Percentiles rank a stretch among this genome's conserved stretches.
Conservation (phyloP, 116 monocot genomes). For the Cymodocea nodosa region DNA sequence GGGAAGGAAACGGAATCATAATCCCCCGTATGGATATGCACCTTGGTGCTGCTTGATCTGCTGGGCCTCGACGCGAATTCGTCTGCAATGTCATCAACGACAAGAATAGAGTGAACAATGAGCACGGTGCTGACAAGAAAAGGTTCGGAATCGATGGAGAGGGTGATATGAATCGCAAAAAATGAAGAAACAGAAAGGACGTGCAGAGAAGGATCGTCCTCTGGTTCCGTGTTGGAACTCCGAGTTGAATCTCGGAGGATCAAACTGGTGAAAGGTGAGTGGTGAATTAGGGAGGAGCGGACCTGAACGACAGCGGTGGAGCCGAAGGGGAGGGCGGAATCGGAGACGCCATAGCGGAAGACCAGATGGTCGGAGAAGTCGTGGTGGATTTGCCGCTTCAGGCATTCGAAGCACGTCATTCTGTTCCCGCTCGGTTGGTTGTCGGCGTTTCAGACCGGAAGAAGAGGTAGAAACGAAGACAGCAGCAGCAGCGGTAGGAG, state of each 20-base stretch:
- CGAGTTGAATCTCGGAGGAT: neutral
- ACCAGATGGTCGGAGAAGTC: conserved; percentile 40
- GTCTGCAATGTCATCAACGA: neutral
- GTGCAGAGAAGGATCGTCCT: too few species aligned
- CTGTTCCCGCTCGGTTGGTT: neutral
- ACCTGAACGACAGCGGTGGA: conserved; percentile 73
- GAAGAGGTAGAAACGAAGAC: too few species aligned
- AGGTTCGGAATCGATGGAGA: too few species aligned
- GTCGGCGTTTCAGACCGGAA: too few species aligned
- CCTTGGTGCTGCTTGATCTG: conserved; percentile 5
- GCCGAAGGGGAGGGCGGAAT: conserved; percentile 71
- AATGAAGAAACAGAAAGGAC: neutral
- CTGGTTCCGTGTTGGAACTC: too few species aligned
- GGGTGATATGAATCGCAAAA: neutral
- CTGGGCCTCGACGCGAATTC: neutral
- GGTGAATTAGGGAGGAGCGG: neutral
- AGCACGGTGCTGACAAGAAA: too few species aligned
- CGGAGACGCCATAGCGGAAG: conserved; percentile 63
- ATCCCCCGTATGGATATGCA: neutral
- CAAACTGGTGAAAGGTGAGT: neutral
- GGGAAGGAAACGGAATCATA: neutral
- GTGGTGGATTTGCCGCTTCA: conserved; percentile 45
- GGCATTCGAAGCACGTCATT: conserved; percentile 58
- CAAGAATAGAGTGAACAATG: neutral
- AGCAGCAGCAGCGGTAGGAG: too few species aligned